Base-by-base conservation (phyloP, 2,329 filamentous ascomycete genomes). In the Magnaporthiopsis incrustans region DNA sequence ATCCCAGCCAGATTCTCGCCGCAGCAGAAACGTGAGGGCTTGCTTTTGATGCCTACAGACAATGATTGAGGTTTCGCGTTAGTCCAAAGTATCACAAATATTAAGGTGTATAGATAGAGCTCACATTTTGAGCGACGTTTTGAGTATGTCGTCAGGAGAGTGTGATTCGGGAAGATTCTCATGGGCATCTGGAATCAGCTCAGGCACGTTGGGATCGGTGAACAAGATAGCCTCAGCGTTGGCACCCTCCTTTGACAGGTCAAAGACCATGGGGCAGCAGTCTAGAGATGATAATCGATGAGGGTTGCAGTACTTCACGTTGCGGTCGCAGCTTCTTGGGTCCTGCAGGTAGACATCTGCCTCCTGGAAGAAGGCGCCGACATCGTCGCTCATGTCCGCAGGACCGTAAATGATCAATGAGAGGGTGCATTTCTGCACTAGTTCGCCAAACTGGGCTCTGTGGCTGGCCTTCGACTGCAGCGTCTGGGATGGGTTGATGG, bases 21-120 rank as follows among this genome's bases (percentile, higher is more conserved):
- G 68, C 0, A 73, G 62, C 77, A 80, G 77, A 61, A 80, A 81
- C 0, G 74, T 76, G 1, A 81, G 67, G 0, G 78, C 78, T 61
- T 79, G 75, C 56, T 74, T 76, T 58, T 81, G 79, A 61, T 81
- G 77, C 6, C 78, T 79, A 5, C 0, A 10, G 50, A 32, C 65
- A 27, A 65, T 67, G 57, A 68, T 30, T 5, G 32, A 1, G 38
- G 26, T 57, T 25, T 62, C 10, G 27, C 18, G 15, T 44, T 18
- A 44, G 38, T 18, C 18, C 5, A 15, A 7, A 7, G 6, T 18
- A 44, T 6, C 15, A 18, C 38, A 18, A 4, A 44, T 14, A 6
- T 44, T 15, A 18, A 44, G 38, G 0, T 18, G 11, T 26, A 11
- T 5, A 27, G 12, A 14, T 1, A 27, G 3, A 11, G 30, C 60